Evolutionary conservation across 1,139 yeast species (phyloP).

Genomic region (Candida labiduridarum): DNA sequence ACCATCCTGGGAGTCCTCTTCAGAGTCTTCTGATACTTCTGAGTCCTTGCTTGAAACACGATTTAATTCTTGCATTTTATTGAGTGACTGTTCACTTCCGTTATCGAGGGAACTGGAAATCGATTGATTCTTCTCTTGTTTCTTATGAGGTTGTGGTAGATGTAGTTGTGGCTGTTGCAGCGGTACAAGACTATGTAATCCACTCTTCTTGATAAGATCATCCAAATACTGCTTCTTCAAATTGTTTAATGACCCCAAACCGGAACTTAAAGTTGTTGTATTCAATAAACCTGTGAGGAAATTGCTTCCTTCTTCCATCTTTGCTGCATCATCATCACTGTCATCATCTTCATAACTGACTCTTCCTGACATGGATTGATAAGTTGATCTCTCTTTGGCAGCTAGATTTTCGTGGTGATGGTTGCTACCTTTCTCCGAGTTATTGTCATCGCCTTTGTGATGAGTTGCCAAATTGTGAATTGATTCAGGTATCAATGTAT

Average conservation of each 20-base stretch:
- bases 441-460: not conserved
- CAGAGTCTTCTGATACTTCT: not conserved
- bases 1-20: conserved; percentile 9
- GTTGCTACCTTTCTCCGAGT: conserved; percentile 1
- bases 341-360: conserved; percentile 14
- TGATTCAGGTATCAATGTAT: conserved; percentile 1
- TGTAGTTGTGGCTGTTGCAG: not conserved
- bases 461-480: conserved; percentile 3
- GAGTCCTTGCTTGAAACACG: conserved; percentile 1
- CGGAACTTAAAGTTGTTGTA: conserved; percentile 55
- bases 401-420: conserved; percentile 6
- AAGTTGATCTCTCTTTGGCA: not conserved
- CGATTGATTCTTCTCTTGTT: not conserved
- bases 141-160: not conserved
- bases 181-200: not conserved
- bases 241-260: conserved; percentile 29
- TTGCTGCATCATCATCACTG: conserved; percentile 24
- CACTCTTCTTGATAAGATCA: conserved; percentile 18
- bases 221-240: conserved; percentile 17
- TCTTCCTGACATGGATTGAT: conserved; percentile 4
- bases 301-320: conserved; percentile 22
- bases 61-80: not conserved
- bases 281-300: conserved; percentile 51
- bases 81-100: not conserved
- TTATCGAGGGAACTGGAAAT: not conserved